Conservation (phyloP, 257 asterid species). For the Solanum neorickii region DNA sequence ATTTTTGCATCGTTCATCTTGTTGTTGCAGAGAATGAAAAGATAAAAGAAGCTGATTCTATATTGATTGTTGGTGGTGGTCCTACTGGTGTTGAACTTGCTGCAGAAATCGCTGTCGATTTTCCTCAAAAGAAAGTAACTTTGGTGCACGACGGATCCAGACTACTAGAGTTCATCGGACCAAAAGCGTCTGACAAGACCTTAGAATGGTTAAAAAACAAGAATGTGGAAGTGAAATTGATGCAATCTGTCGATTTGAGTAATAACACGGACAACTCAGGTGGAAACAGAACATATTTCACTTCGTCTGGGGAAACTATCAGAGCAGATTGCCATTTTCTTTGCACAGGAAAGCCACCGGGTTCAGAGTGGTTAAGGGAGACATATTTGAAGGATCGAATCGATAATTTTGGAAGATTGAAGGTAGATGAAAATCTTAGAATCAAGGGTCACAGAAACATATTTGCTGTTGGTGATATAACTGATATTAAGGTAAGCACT, state of each 20-base stretch:
- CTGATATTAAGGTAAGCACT: conserved; percentile 54
- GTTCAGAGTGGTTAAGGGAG: conserved; percentile 54
- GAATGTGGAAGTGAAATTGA: conserved; percentile 56
- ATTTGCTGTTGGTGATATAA: conserved; percentile 72
- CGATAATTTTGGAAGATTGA: conserved; percentile 47
- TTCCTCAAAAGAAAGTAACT: conserved; percentile 42
- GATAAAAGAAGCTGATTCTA: conserved; percentile 42
- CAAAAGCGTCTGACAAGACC: conserved; percentile 56
- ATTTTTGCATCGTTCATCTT: background rate
- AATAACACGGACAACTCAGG: conserved; percentile 9
- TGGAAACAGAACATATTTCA: conserved; percentile 30
- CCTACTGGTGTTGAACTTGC: conserved; percentile 72
- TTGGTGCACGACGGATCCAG: conserved; percentile 63
- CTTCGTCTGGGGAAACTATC: conserved; percentile 56
- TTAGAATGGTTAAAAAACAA: conserved; percentile 57
- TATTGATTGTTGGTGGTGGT: conserved; percentile 73
- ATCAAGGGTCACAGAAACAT: conserved; percentile 55
- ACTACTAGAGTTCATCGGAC: conserved; percentile 76
- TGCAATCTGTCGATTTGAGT: conserved; percentile 39
- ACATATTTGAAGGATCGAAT: conserved; percentile 38
- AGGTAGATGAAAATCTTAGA: conserved; percentile 62
- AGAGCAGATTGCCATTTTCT: conserved; percentile 44
- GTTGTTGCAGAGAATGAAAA: conserved; percentile 40
- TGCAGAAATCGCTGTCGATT: conserved; percentile 44
- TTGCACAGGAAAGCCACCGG: conserved; percentile 72